phyloP scores from a whole-genome alignment of 2,329 filamentous ascomycete genomes.

The Aspergillus intermedius region DNA sequence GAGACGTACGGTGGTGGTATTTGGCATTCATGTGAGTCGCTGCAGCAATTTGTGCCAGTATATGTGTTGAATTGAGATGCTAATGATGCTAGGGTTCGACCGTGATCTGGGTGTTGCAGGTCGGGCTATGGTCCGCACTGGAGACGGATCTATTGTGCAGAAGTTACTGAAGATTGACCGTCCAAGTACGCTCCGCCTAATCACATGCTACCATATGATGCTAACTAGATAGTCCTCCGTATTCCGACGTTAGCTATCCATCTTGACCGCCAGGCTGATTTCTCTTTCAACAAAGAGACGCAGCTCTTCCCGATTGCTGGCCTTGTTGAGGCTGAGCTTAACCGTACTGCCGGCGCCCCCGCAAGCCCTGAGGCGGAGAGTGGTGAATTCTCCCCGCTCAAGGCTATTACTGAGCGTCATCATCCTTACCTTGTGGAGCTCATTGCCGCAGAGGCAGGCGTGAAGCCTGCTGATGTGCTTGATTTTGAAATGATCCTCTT shows the following conservation, averaged over 20 bases:
- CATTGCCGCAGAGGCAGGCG: conserved; percentile 71
- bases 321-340: conserved; percentile 79
- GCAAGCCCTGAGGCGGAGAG: conserved; percentile 33
- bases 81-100: conserved; percentile 63
- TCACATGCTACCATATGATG: not conserved
- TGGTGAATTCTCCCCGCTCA: conserved; percentile 65
- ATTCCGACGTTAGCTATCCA: conserved; percentile 94
- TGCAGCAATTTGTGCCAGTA: not conserved
- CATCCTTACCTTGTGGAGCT: conserved; percentile 81
- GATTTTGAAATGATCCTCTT: conserved; percentile 98
- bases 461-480: conserved; percentile 63
- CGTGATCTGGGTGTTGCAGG: conserved; percentile 87
- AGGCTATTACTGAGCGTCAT: conserved; percentile 72
- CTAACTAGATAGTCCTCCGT: conserved; percentile 55
- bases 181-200: conserved; percentile 48
- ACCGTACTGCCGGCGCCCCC: conserved; percentile 54
- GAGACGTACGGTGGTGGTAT: conserved; percentile 96
- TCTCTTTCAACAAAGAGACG: conserved; percentile 94
- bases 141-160: conserved; percentile 67
- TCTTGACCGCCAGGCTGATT: conserved; percentile 76
- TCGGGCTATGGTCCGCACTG: conserved; percentile 71
- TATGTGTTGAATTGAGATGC: not conserved
- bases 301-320: conserved; percentile 92
- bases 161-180: conserved; percentile 85
- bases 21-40: conserved; percentile 72